Percentiles rank a stretch among this genome's conserved stretches.
Conservation (phyloP, 495 filamentous ascomycete genomes). For the Aspergillus bridgeri region DNA sequence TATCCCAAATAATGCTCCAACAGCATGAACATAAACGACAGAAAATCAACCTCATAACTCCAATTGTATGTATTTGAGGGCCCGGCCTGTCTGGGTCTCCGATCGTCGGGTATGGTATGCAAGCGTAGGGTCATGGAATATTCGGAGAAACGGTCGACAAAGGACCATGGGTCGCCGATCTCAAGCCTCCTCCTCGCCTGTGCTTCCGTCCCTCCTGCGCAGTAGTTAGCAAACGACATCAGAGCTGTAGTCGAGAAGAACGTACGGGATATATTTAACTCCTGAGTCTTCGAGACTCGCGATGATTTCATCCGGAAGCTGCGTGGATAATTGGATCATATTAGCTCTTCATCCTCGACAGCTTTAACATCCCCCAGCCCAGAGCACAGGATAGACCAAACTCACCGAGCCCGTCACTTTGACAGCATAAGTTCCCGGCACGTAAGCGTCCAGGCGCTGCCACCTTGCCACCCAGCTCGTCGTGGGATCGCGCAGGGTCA, state of each 20-base stretch:
- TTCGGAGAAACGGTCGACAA: background rate
- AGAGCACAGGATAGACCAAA: background rate
- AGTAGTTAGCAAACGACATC: slow-evolving; percentile 7
- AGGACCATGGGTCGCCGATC: background rate
- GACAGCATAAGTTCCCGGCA: slow-evolving; percentile 84
- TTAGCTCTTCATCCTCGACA: slow-evolving; percentile 7
- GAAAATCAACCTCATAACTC: slow-evolving; percentile 16
- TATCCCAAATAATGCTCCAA: background rate
- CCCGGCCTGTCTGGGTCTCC: background rate
- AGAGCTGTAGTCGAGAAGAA: slow-evolving; percentile 5
- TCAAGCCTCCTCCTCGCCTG: slow-evolving; percentile 45
- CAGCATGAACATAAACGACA: slow-evolving; percentile 3
- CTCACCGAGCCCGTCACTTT: slow-evolving; percentile 79
- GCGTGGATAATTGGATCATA: background rate
- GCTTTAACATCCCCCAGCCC: background rate
- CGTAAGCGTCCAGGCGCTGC: slow-evolving; percentile 86
- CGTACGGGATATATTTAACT: slow-evolving; percentile 64
- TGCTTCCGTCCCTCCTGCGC: slow-evolving; percentile 48
- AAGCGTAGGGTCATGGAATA: background rate
- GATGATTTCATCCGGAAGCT: slow-evolving; percentile 63
- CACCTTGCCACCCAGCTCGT: slow-evolving; percentile 90
- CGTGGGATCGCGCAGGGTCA: slow-evolving; percentile 71
- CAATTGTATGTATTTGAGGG: slow-evolving; percentile 12
- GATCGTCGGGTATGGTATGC: background rate
- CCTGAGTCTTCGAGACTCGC: slow-evolving; percentile 64